Percentiles rank a stretch among this genome's conserved stretches.
Evolutionary conservation across 495 filamentous ascomycete species (phyloP).

Genomic region (Podospora pseudopauciseta): DNA sequence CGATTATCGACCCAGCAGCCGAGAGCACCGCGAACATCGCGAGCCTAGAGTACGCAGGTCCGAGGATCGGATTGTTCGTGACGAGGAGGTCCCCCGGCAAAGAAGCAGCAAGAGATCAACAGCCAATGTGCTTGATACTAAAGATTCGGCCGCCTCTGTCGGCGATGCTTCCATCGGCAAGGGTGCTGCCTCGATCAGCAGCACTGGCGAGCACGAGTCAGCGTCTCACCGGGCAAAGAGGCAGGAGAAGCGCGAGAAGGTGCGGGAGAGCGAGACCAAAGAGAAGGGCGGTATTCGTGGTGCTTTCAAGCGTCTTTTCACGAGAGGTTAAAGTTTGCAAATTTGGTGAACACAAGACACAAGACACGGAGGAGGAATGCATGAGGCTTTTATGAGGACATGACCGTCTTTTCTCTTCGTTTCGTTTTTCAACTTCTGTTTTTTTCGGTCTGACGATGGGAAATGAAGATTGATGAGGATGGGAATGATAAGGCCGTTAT

Average conservation of each 20-base stretch:
- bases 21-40: slow-evolving; percentile 11
- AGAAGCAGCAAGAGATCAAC: slow-evolving; percentile 9
- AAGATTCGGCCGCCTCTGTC: slow-evolving; percentile 25
- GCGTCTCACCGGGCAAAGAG: slow-evolving; percentile 32
- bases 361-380: background rate
- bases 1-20: slow-evolving; percentile 18
- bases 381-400: slow-evolving; percentile 7
- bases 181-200: slow-evolving; percentile 16
- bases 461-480: slow-evolving; percentile 2
- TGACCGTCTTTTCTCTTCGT: background rate
- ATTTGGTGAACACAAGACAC: background rate
- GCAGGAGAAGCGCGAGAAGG: slow-evolving; percentile 30
- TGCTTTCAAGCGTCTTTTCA: slow-evolving; percentile 36
- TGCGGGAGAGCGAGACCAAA: slow-evolving; percentile 56
- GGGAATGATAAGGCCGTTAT: slow-evolving; percentile 4
- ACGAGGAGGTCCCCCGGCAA: slow-evolving; percentile 5
- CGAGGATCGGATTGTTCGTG: slow-evolving; percentile 14
- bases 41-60: slow-evolving; percentile 10
- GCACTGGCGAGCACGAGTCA: slow-evolving; percentile 23
- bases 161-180: slow-evolving; percentile 9
- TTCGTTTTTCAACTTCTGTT: background rate
- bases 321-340: background rate
- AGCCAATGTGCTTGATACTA: slow-evolving; percentile 14
- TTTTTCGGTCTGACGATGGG: background rate
- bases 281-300: slow-evolving; percentile 77